These are phyloP conservation scores for Cordyceps fumosorosea DNA, from an alignment of 2,329 filamentous ascomycete genomes.

Conservation along the genomic window DNA sequence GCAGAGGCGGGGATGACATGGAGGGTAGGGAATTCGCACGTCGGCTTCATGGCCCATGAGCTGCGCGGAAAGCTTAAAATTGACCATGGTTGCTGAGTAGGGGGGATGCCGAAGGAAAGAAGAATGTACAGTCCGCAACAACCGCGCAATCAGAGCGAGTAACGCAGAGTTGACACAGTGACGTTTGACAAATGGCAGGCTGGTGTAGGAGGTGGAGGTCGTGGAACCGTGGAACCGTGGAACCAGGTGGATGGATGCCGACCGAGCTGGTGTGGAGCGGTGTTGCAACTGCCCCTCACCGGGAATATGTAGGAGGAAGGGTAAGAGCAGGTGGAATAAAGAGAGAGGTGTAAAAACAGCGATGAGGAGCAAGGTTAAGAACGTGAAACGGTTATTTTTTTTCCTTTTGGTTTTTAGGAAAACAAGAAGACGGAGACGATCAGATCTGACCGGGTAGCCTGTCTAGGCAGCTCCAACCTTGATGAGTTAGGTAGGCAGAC, in stretches of 20 bases:
- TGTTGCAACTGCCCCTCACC: constrained; percentile 3
- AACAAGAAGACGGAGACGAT: too few species aligned
- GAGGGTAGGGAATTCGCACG: constrained; percentile 41
- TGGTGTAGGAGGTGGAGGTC: constrained; percentile 7
- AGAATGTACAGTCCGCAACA: constrained; percentile 2
- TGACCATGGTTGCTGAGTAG: constrained; percentile 48
- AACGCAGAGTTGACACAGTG: constrained; percentile 3
- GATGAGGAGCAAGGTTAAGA: too few species aligned
- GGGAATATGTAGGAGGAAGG: too few species aligned
- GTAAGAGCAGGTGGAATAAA: too few species aligned
- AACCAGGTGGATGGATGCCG: constrained; percentile 12
- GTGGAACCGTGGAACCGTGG: neutral
- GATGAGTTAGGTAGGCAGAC: too few species aligned
- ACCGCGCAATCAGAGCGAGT: constrained; percentile 3
- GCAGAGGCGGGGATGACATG: constrained; percentile 10
- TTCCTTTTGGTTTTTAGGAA: too few species aligned
- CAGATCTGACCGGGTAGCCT: too few species aligned
- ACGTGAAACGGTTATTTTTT: too few species aligned
- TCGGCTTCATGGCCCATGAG: constrained; percentile 88
- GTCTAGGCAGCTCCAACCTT: too few species aligned
- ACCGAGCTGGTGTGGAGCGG: constrained; percentile 8
- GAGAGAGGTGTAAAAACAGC: too few species aligned
- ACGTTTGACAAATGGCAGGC: constrained; percentile 10
- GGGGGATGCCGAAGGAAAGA: constrained; percentile 1
- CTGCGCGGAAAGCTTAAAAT: constrained; percentile 90